These are phyloP conservation scores for Aspergillus cejpii DNA, from an alignment of 2,329 filamentous ascomycete species.

Conservation along the genomic window DNA sequence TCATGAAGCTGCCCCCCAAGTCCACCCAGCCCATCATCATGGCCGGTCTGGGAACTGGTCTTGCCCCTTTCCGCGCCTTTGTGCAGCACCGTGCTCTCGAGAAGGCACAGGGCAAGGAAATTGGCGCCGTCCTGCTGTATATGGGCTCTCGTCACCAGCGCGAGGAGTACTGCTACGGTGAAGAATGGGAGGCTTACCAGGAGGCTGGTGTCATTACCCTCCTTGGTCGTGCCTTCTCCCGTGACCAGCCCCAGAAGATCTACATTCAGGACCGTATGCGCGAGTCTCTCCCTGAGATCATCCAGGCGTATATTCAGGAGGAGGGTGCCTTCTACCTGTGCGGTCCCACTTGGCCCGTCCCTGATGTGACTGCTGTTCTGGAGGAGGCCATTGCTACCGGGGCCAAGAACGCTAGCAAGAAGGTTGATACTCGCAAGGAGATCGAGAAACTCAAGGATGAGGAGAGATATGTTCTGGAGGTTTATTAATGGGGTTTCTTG, in stretches of 20 bases:
- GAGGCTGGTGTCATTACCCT: slow-evolving; percentile 93
- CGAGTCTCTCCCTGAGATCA: slow-evolving; percentile 73
- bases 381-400: slow-evolving; percentile 83
- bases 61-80: slow-evolving; percentile 98
- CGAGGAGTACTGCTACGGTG: slow-evolving; percentile 97
- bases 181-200: slow-evolving; percentile 98
- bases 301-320: slow-evolving; percentile 76
- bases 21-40: slow-evolving; percentile 94
- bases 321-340: slow-evolving; percentile 95
- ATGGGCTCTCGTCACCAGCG: slow-evolving; percentile 95
- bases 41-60: slow-evolving; percentile 95
- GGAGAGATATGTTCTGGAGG: slow-evolving; percentile 88
- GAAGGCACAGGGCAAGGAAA: slow-evolving; percentile 92
- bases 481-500: slow-evolving; percentile 59
- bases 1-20: slow-evolving; percentile 93
- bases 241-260: slow-evolving; percentile 96
- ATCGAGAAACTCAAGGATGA: slow-evolving; percentile 98
- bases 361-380: slow-evolving; percentile 87
- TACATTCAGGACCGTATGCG: slow-evolving; percentile 99
- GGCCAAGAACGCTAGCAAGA: slow-evolving; percentile 61
- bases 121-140: slow-evolving; percentile 88
- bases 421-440: slow-evolving; percentile 78
- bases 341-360: slow-evolving; percentile 96
- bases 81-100: slow-evolving; percentile 97
- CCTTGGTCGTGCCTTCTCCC: slow-evolving; percentile 86